Conservation (phyloP, 129 eudicot genomes). For the Solidago caesia region DNA sequence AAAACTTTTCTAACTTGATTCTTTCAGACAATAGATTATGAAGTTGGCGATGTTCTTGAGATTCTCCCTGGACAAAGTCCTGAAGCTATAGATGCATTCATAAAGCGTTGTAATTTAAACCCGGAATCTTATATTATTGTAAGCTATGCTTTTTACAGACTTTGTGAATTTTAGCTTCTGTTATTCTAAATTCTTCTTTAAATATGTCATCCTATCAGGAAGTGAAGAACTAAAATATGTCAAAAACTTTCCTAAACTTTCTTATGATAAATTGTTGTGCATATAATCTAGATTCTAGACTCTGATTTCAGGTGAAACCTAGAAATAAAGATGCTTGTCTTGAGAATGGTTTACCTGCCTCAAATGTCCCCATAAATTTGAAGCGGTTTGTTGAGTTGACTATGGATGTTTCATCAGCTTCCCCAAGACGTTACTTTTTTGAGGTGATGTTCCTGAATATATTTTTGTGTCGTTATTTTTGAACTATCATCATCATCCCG, state of each 20-base stretch:
- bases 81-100: slow-evolving; percentile 74
- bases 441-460: slow-evolving; percentile 52
- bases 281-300: slow-evolving; percentile 11
- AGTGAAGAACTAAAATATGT: slow-evolving; percentile 6
- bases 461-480: neutral
- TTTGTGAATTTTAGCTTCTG: neutral
- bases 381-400: slow-evolving; percentile 71
- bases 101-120: slow-evolving; percentile 69
- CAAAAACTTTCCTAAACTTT: neutral
- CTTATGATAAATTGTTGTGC: neutral
- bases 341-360: slow-evolving; percentile 22
- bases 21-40: slow-evolving; percentile 63
- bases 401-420: slow-evolving; percentile 93
- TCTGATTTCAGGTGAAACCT: slow-evolving; percentile 57
- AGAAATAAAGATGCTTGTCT: slow-evolving; percentile 34
- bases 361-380: slow-evolving; percentile 49
- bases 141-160: slow-evolving; percentile 22
- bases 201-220: neutral
- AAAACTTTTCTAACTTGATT: slow-evolving; percentile 10
- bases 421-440: slow-evolving; percentile 96
- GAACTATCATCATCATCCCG: neutral
- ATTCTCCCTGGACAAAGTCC: slow-evolving; percentile 80
- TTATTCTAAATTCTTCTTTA: neutral
- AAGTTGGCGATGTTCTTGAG: slow-evolving; percentile 94
- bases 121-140: slow-evolving; percentile 80